Evolutionary conservation across 495 filamentous ascomycete genomes (phyloP), one percentile per base, ranked within the genome.

Genomic region (Podospora conica): DNA sequence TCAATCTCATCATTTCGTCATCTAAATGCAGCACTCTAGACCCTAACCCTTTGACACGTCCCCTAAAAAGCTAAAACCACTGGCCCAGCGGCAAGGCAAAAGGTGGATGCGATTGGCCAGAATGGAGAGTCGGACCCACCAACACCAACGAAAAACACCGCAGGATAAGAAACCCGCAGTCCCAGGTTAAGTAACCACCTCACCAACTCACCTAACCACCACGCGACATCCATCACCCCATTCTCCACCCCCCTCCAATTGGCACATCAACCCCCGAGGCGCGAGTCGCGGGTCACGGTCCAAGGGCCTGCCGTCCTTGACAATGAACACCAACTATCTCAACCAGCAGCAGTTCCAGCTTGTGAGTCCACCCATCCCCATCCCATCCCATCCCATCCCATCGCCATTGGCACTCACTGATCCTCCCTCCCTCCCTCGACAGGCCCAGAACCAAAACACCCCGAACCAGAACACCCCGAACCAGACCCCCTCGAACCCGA

Each of bases 401-500:
- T 8, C 15, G 40, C 40, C 15, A n/a, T 18, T 2, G 15, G 4
- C 40, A 18, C 8, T 18, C 6, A 8, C 40, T 33, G 33, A 61
- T n/a, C 31, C 59, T 10, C 29, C 9, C 15, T 65, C 48, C 29
- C 24, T 24, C 11, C 48, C 48, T 15, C 53, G 10, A 11, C 15
- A 8, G 20, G 8, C 53, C 6, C 25, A 31, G 29, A 55, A 5
- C 15, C 20, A n/a, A 53, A n/a, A n/a, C n/a, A 54, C 55, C 31
- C 58, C 27, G 20, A 20, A 9, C 18, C 9, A 3, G 18, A 60
- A 18, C 0, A 18, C 56, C n/a, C 27, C 18, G 24, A 27, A 12
- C 55, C 25, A 28, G 22, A 9, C 63, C 15, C 64, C 29, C 31
- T 59, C 64, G 56, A 33, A 55, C 66, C 58, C 33, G 23, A 59